Evolutionary conservation across 139 green algal genomes (phyloP), one percentile per base, ranked within the genome.

Genomic region (Chlorella sp.): DNA sequence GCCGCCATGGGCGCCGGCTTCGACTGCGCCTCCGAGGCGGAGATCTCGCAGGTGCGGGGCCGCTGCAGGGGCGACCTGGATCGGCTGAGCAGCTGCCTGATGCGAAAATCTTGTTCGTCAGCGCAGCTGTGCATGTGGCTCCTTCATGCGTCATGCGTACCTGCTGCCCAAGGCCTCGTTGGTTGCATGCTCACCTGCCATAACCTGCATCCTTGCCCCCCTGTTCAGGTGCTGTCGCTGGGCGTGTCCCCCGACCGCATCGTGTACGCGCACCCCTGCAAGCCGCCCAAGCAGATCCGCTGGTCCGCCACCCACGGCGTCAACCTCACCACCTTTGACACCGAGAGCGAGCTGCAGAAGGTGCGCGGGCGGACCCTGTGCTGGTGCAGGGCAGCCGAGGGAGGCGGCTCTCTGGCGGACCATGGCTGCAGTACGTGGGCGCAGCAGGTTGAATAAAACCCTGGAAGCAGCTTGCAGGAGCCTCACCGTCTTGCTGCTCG

Each of bases 251-350:
- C 94, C 51, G 87, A 87, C 2, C 90, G 92, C 84, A 97, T 99
- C 86, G 92, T 99, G 41, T 99, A 97, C 82, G 97, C 97, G 3
- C 96, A 99, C 89, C 92, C 96, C 28, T 98, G 94, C 93, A 99
- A 99, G 93, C 90, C 94, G 32, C 90, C 95, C 28, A 82, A 73
- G 13, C 93, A 99, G 89, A 95, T 99, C 82, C 82, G 86, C 44
- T 87, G 81, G 76, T 87, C 87, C 0, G 82, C 87, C 34, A 36
- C 81, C 38, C 65, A 84, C 44, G 90, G 93, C 48, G 91, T 98
- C 8, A 73, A 90, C 54, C 91, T 96, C 77, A 98, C 94, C 79
- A 99, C 96, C 34, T 99, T 99, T 86, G 97, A 99, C 91, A 97
- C 94, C 7, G 79, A 84, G 79, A 58, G n/a, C n/a, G 79, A 84